phyloP scores from a whole-genome alignment of 1,284 basidiomycete genomes.

The Volvariella volvacea region DNA sequence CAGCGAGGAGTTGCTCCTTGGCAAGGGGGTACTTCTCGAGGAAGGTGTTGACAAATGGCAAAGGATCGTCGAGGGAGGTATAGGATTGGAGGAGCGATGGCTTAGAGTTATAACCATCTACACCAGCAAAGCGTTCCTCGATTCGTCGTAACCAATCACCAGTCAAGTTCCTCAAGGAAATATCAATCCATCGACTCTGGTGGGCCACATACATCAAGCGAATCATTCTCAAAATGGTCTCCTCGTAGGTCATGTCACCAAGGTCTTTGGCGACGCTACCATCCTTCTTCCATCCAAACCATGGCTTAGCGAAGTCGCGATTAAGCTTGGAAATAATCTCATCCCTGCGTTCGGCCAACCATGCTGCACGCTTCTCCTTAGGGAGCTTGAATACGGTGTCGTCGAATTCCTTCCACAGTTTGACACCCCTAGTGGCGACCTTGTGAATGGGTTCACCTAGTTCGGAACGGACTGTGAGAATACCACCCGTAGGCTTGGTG shows the following conservation, averaged over 20 bases:
- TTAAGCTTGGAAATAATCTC: slow-evolving; percentile 93
- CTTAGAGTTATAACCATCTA: slow-evolving; percentile 72
- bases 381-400: slow-evolving; percentile 92
- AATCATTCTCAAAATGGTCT: slow-evolving; percentile 87
- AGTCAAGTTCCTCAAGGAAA: slow-evolving; percentile 89
- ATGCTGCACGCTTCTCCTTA: slow-evolving; percentile 89
- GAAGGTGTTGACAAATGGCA: slow-evolving; percentile 75
- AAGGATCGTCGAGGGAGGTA: slow-evolving; percentile 77
- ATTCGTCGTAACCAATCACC: slow-evolving; percentile 96
- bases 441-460: slow-evolving; percentile 99
- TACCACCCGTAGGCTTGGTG: slow-evolving; percentile 89
- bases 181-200: slow-evolving; percentile 91
- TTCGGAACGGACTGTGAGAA: slow-evolving; percentile 96
- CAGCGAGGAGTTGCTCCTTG: slow-evolving; percentile 82
- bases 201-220: slow-evolving; percentile 90
- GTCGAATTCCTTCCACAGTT: slow-evolving; percentile 98
- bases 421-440: slow-evolving; percentile 93
- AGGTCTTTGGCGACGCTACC: slow-evolving; percentile 81
- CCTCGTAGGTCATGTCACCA: slow-evolving; percentile 98
- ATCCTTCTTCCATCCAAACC: slow-evolving; percentile 95
- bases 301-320: slow-evolving; percentile 93
- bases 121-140: slow-evolving; percentile 96
- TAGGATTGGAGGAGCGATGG: slow-evolving; percentile 90
- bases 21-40: slow-evolving; percentile 83
- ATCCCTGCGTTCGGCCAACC: slow-evolving; percentile 83